Conservation (phyloP, 2,329 filamentous ascomycete species). For the Colletotrichum caudatum region DNA sequence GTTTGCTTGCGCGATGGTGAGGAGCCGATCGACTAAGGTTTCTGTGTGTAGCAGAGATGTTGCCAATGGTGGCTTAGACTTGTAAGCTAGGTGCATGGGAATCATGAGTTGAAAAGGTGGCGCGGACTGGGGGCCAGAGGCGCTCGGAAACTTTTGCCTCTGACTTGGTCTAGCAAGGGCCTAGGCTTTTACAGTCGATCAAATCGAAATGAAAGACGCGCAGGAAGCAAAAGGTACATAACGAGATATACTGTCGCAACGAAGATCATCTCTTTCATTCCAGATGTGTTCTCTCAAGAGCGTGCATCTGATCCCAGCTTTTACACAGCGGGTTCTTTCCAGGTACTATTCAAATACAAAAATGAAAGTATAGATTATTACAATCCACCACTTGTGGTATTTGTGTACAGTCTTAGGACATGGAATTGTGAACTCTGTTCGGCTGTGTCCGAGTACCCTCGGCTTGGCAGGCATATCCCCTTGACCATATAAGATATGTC, state of each 20-base stretch:
- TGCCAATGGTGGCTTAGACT: neutral
- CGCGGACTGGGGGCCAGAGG: neutral
- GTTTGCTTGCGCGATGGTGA: rapidly evolving
- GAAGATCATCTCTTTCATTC: neutral
- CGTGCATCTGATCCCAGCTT: neutral
- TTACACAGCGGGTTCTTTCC: neutral
- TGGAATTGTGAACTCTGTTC: neutral
- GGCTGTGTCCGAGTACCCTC: neutral
- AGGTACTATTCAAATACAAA: neutral
- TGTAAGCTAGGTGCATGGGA: neutral
- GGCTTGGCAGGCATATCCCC: neutral
- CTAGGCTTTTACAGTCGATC: neutral
- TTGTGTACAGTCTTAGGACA: neutral
- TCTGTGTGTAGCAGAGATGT: no score
- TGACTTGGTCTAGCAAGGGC: neutral
- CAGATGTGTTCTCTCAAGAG: no score
- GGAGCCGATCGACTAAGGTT: neutral
- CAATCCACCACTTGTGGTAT: neutral
- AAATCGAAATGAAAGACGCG: neutral
- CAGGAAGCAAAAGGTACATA: neutral
- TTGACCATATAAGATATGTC: neutral
- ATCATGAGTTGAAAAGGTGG: neutral
- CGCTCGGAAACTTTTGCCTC: neutral
- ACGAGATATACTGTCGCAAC: no score
- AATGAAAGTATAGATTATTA: neutral